Percentiles rank a stretch among this genome's conserved stretches.
These are phyloP conservation scores for Penicillium italicum DNA, from an alignment of 2,329 filamentous ascomycete species.

Conservation along the genomic window DNA sequence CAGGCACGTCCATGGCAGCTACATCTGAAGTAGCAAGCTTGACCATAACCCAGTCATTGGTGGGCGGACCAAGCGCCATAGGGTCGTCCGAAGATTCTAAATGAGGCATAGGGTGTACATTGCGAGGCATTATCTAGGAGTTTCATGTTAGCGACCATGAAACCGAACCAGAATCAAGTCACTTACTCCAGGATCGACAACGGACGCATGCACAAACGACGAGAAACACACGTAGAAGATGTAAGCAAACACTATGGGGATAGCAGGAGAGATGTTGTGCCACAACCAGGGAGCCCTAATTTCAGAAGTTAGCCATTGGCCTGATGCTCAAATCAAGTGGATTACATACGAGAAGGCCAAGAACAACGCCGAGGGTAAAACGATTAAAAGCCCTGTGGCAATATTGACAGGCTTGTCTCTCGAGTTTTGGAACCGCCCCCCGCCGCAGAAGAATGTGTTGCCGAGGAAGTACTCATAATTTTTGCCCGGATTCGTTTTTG, in stretches of 20 bases:
- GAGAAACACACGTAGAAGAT: slow-evolving; percentile 87
- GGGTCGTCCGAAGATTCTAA: slow-evolving; percentile 73
- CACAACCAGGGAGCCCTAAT: slow-evolving; percentile 70
- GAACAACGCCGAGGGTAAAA: slow-evolving; percentile 77
- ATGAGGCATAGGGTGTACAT: slow-evolving; percentile 84
- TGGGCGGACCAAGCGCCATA: slow-evolving; percentile 73
- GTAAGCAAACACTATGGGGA: slow-evolving; percentile 88
- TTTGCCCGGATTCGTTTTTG: slow-evolving; percentile 52
- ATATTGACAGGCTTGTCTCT: slow-evolving; percentile 84
- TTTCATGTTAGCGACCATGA: slow-evolving; percentile 7
- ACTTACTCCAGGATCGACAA: slow-evolving; percentile 87
- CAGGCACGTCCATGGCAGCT: slow-evolving; percentile 94
- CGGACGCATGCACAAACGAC: slow-evolving; percentile 89
- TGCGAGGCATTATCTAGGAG: slow-evolving; percentile 83
- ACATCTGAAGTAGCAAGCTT: slow-evolving; percentile 70
- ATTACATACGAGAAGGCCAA: slow-evolving; percentile 63
- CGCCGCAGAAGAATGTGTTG: slow-evolving; percentile 85
- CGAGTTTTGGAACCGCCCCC: slow-evolving; percentile 84
- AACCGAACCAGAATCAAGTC: not conserved
- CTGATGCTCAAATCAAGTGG: slow-evolving; percentile 26
- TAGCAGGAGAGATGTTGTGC: slow-evolving; percentile 78
- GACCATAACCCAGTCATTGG: slow-evolving; percentile 91
- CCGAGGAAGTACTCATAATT: slow-evolving; percentile 93
- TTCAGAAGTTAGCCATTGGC: not conserved
- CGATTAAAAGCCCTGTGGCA: slow-evolving; percentile 74